These are phyloP conservation scores for Zygotorulaspora danielsina DNA, from an alignment of 805 yeast species.

Conservation along the genomic window DNA sequence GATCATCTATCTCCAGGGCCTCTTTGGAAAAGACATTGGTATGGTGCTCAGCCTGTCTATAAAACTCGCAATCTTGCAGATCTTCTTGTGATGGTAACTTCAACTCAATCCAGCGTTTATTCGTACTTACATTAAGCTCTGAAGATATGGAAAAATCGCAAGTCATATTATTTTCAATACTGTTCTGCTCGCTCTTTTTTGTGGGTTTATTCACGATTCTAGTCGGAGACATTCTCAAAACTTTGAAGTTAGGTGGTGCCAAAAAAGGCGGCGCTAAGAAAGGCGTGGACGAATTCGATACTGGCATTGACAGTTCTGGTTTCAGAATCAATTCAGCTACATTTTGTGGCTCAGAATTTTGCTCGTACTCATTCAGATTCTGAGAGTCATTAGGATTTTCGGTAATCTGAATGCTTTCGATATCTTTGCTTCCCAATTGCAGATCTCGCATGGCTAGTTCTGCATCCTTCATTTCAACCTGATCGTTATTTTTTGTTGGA, in stretches of 20 bases:
- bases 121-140: conserved; percentile 14
- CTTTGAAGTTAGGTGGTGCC: conserved; percentile 17
- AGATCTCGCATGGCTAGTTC: not conserved
- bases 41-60: conserved; percentile 14
- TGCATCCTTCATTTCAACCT: not conserved
- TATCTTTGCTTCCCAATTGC: not conserved
- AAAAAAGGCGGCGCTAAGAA: too few species aligned
- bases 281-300: not conserved
- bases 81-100: conserved; percentile 27
- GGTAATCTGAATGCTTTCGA: not conserved
- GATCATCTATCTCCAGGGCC: conserved; percentile 5
- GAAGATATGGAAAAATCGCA: conserved; percentile 22
- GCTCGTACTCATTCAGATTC: not conserved
- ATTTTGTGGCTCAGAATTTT: not conserved
- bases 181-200: conserved; percentile 5
- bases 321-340: too few species aligned
- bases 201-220: conserved; percentile 13
- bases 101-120: conserved; percentile 23
- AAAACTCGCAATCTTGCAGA: conserved; percentile 10
- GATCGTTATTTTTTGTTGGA: not conserved
- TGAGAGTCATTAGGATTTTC: not conserved
- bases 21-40: conserved; percentile 6
- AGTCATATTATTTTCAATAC: conserved; percentile 10
- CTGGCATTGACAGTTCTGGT: not conserved
- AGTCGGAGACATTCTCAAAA: conserved; percentile 24